Evolutionary conservation across 2,329 filamentous ascomycete species (phyloP), one percentile per base, ranked within the genome.

Genomic region (Microsporum canis): DNA sequence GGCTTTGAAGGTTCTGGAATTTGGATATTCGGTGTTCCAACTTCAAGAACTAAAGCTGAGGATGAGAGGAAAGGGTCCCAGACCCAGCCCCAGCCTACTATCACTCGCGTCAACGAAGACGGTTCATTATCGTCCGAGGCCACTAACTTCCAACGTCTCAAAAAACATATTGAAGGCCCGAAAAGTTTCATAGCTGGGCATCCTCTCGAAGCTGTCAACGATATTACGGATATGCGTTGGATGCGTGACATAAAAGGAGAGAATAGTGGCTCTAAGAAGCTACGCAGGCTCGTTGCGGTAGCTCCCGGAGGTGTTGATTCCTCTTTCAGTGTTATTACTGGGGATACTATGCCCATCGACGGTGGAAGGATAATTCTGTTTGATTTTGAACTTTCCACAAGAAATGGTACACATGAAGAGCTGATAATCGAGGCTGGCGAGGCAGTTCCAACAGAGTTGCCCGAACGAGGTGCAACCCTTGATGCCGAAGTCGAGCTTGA

Each of bases 401-500:
- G 69, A 3, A 77, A 88, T 69, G 87, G 86, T 2, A 71, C 74
- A 49, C 78, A 79, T 61, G 75, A 73, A 0, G 82, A 87, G 63
- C 73, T 88, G 47, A 85, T 80, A 1, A 86, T 94, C 59, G 88
- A 92, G 69, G 84, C 92, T 31, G 89, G 89, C 8, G 84, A 85
- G 36, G 81, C 81, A 29, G 79, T 85, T 56, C 84, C 88, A 0
- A 88, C 90, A 69, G 75, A 84, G 0, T 75, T 94, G 17, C 83
- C 86, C 66, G 89, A 92, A 69, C 87, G 89, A 67, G 81, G 82
- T 64, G 83, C 87, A 27, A 88, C 89, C 66, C 78, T 92, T 61
- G 88, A 87, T 61, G 84, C 85, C 0, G 88, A 91, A 71, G 88
- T 94, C 23, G 89, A 88, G 64, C 84, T 92, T 66, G 87, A 89